Percentiles rank a stretch among this genome's conserved stretches.
Conservation (phyloP, 345 rosid species). For the Psidium guajava region DNA sequence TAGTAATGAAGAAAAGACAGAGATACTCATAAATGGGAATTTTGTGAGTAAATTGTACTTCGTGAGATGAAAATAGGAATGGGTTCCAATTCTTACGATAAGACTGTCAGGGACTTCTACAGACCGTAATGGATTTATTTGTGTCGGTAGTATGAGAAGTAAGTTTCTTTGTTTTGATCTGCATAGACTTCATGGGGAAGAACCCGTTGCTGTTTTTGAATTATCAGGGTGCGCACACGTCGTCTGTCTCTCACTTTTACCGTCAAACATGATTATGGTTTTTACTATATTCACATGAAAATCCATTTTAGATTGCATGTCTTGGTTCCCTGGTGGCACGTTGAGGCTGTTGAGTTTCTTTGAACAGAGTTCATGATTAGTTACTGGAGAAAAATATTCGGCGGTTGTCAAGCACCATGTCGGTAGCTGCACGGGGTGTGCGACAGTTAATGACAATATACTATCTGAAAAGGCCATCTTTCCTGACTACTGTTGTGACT, state of each 20-base stretch:
- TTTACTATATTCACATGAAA: background rate
- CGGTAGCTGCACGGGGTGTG: background rate
- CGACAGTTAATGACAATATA: background rate
- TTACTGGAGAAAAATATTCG: background rate
- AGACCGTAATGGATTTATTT: no score
- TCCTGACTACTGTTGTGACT: background rate
- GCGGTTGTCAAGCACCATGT: background rate
- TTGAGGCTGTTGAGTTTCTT: background rate
- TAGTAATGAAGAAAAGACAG: background rate
- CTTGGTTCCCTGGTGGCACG: background rate
- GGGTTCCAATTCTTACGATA: no score
- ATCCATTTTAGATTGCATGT: background rate
- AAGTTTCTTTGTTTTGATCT: no score
- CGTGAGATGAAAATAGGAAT: no score
- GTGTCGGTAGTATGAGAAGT: no score
- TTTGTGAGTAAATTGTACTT: no score
- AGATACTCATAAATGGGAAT: no score
- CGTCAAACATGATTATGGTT: background rate
- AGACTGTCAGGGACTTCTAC: no score
- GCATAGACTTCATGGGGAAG: background rate
- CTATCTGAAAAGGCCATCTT: background rate
- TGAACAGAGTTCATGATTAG: background rate
- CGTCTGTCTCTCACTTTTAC: background rate
- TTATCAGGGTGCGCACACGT: background rate
- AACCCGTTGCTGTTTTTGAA: background rate